Evolutionary conservation across 1,284 basidiomycete genomes (phyloP).

Genomic region (Ustilago sp.): DNA sequence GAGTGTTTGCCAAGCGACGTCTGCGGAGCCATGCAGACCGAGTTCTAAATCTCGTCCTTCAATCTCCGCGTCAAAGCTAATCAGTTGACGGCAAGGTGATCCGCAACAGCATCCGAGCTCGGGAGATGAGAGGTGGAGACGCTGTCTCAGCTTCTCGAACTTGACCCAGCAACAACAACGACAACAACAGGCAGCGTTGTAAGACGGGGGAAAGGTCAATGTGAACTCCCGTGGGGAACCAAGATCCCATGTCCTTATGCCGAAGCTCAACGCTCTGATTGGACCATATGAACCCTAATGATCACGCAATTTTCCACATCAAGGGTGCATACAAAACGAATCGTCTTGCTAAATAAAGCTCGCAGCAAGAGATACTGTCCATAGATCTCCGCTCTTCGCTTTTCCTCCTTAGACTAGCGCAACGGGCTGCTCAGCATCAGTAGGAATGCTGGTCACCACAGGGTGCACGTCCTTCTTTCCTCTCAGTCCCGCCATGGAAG

Average conservation of each 20-base stretch:
- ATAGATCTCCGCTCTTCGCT: not conserved
- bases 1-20: not conserved
- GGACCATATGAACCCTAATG: not conserved
- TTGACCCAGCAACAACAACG: too few species aligned
- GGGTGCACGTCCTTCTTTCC: constrained; percentile 9
- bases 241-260: not conserved
- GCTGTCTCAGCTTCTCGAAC: too few species aligned
- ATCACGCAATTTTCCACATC: constrained; percentile 1
- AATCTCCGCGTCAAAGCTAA: not conserved
- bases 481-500: constrained; percentile 16
- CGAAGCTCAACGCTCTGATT: not conserved
- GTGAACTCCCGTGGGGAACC: not conserved
- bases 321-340: not conserved
- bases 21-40: not conserved
- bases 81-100: not conserved
- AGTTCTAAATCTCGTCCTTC: not conserved
- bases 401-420: not conserved
- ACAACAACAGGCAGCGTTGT: too few species aligned
- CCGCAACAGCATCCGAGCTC: not conserved
- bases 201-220: not conserved
- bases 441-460: constrained; percentile 14
- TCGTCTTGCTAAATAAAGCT: not conserved
- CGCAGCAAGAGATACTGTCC: not conserved
- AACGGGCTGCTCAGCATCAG: not conserved
- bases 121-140: not conserved